Percentiles rank a stretch among this genome's conserved stretches.
Evolutionary conservation across 179 eudicot genomes (phyloP).

Genomic region (Vitellaria paradoxa): DNA sequence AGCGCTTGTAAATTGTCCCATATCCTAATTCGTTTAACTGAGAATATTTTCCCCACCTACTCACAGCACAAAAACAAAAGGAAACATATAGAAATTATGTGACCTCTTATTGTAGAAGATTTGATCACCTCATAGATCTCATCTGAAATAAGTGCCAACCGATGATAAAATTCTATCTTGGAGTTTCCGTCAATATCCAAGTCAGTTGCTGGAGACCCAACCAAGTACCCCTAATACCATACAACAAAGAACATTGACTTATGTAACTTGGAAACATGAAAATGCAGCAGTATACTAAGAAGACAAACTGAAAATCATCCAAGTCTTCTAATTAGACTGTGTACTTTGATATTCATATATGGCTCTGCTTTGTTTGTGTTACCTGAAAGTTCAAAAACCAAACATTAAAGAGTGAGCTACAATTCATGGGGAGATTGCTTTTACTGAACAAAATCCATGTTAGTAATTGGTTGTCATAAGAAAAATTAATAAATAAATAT

Average conservation of each 20-base stretch:
- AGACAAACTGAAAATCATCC: not conserved
- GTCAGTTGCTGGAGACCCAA: constrained; percentile 18
- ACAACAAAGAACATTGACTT: not conserved
- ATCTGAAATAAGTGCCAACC: constrained; percentile 19
- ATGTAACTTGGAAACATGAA: not conserved
- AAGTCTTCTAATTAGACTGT: not conserved
- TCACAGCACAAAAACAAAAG: not conserved
- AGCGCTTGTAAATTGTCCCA: not conserved
- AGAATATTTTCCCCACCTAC: not conserved
- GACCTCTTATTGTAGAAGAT: not conserved
- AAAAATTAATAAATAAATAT: too few relatives aligned
- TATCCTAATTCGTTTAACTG: not conserved
- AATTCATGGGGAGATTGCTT: not conserved
- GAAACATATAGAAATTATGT: too few relatives aligned
- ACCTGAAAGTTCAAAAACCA: constrained; percentile 19
- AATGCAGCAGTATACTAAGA: not conserved
- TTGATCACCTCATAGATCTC: constrained; percentile 25
- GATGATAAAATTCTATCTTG: constrained; percentile 14
- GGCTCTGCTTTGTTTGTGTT: constrained; percentile 8
- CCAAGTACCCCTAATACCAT: constrained; percentile 23
- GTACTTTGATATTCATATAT: constrained; percentile 19
- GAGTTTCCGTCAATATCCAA: constrained; percentile 6
- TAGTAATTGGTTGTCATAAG: not conserved
- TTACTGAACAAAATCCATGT: not conserved
- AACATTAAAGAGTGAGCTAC: not conserved